These are phyloP conservation scores for Fermentozyma sake DNA, from an alignment of 1,139 yeast species.

Conservation along the genomic window DNA sequence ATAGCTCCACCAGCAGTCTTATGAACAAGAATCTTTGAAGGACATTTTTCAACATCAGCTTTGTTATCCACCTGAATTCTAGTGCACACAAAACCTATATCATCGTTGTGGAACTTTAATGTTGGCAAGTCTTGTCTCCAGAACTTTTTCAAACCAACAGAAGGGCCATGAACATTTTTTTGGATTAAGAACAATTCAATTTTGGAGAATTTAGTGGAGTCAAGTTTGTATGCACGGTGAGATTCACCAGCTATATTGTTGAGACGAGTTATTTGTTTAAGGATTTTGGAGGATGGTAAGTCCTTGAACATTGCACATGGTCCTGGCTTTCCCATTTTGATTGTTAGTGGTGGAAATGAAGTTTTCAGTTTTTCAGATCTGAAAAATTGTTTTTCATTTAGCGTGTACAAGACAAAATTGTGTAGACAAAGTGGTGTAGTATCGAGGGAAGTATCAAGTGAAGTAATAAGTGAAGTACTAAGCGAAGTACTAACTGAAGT, in stretches of 20 bases:
- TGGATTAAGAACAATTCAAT: constrained; percentile 30
- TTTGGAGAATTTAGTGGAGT: constrained; percentile 19
- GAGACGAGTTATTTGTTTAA: constrained; percentile 32
- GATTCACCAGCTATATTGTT: constrained; percentile 38
- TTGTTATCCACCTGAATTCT: constrained; percentile 45
- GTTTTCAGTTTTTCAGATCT: too few species aligned
- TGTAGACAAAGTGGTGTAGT: too few species aligned
- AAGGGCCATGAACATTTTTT: constrained; percentile 24
- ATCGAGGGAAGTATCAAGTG: too few species aligned
- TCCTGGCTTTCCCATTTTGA: constrained; percentile 4
- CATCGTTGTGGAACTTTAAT: constrained; percentile 77
- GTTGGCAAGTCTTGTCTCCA: constrained; percentile 76
- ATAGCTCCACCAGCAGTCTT: constrained; percentile 14
- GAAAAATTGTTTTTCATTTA: too few species aligned
- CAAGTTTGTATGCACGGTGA: constrained; percentile 31
- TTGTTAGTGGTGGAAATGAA: too few species aligned
- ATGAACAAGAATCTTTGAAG: constrained; percentile 38
- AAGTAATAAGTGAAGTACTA: too few species aligned
- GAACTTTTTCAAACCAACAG: constrained; percentile 45
- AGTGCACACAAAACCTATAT: constrained; percentile 55
- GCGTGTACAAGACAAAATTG: too few species aligned
- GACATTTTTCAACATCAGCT: constrained; percentile 41
- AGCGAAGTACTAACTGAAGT: too few species aligned
- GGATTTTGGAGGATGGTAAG: constrained; percentile 25
- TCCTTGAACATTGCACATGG: constrained; percentile 16